A percentile compares a stretch with the other conserved stretches of the same genome.
Evolutionary conservation across 1,284 basidiomycete species (phyloP).

Genomic region (Somion occarium): DNA sequence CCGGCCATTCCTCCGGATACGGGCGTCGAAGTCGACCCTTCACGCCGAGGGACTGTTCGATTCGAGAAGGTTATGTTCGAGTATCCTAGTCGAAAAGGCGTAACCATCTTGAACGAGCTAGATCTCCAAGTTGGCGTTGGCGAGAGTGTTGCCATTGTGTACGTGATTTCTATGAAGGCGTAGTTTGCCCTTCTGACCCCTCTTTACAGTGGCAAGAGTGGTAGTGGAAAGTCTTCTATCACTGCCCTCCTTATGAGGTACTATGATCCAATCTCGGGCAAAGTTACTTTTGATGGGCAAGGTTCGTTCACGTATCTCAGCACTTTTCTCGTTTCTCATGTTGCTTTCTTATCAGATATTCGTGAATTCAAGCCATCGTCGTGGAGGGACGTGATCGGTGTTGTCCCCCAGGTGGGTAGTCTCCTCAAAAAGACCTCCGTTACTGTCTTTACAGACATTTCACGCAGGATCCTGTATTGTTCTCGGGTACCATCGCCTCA

Average conservation of each 20-base stretch:
- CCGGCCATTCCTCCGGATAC: slow-evolving; percentile 65
- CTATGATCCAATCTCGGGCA: slow-evolving; percentile 87
- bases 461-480: slow-evolving; percentile 68
- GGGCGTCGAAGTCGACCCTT: slow-evolving; percentile 52
- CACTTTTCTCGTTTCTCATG: slow-evolving; percentile 3
- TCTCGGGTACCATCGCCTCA: slow-evolving; percentile 86
- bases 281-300: slow-evolving; percentile 81
- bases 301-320: slow-evolving; percentile 40
- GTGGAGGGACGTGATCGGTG: slow-evolving; percentile 84
- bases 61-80: slow-evolving; percentile 83
- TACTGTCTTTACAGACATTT: background rate
- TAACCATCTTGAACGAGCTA: slow-evolving; percentile 76
- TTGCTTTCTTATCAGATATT: slow-evolving; percentile 52
- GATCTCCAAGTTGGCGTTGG: slow-evolving; percentile 76
- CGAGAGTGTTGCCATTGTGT: slow-evolving; percentile 91
- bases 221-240: slow-evolving; percentile 89
- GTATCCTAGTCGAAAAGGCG: slow-evolving; percentile 81
- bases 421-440: slow-evolving; percentile 7
- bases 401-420: slow-evolving; percentile 73
- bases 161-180: slow-evolving; percentile 34
- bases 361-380: slow-evolving; percentile 77
- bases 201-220: slow-evolving; percentile 75
- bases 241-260: slow-evolving; percentile 87
- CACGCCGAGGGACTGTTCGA: slow-evolving; percentile 60
- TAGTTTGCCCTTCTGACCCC: too few relatives aligned